phyloP scores from a whole-genome alignment of 176 grass and related monocot genomes.

The Avena sativa region DNA sequence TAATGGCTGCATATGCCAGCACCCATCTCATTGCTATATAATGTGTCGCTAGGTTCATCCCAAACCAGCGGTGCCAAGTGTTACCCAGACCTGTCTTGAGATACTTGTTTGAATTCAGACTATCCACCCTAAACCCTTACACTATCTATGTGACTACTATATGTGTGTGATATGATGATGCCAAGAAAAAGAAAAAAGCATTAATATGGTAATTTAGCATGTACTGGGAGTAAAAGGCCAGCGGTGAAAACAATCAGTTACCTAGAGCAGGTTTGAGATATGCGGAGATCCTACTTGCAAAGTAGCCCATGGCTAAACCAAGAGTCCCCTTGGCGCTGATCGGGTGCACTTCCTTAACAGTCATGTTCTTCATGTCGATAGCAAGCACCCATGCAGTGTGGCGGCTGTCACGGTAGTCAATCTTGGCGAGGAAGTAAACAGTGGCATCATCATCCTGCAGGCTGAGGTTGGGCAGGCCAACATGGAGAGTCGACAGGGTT shows the following conservation, averaged over 20 bases:
- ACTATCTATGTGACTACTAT: not conserved
- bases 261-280: conserved; percentile 12
- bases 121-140: conserved; percentile 7
- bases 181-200: not conserved
- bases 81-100: not conserved
- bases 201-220: not conserved
- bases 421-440: conserved; percentile 20
- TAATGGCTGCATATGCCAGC: not conserved
- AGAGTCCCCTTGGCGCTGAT: not conserved
- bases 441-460: not conserved
- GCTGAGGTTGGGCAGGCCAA: conserved; percentile 11
- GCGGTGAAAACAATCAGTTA: not conserved
- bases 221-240: not conserved
- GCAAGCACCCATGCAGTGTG: conserved; percentile 9
- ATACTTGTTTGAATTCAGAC: not conserved
- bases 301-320: not conserved
- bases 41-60: not conserved
- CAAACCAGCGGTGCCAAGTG: not conserved
- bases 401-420: not conserved
- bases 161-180: conserved; percentile 3
- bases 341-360: not conserved
- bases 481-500: conserved; percentile 6
- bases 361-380: not conserved
- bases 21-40: conserved; percentile 1
- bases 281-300: not conserved